Conservation (phyloP, 257 asterid species). For the Mitragyna speciosa region DNA sequence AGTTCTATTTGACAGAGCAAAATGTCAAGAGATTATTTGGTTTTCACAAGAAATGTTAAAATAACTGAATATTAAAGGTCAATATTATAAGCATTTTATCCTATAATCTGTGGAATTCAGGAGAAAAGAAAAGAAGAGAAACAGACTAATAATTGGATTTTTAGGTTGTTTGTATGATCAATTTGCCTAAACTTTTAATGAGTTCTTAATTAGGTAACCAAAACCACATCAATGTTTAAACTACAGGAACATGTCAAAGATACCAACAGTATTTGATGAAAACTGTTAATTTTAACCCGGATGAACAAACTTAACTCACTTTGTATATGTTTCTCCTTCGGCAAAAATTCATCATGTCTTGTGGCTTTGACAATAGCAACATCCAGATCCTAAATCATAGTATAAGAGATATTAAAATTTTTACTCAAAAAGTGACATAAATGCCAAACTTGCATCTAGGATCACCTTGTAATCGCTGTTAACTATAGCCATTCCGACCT, state of each 20-base stretch:
- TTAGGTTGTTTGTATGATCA: not conserved
- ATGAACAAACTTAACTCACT: constrained; percentile 42
- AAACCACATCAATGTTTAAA: not conserved
- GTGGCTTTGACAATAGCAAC: constrained; percentile 82
- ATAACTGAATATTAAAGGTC: no score
- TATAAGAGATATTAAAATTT: constrained; percentile 9
- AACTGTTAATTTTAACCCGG: not conserved
- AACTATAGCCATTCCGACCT: constrained; percentile 75
- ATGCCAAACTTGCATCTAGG: not conserved
- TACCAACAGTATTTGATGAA: not conserved
- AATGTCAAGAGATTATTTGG: not conserved
- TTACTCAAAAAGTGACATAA: constrained; percentile 5
- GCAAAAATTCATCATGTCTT: constrained; percentile 63
- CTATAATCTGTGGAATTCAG: not conserved
- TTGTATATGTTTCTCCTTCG: constrained; percentile 76
- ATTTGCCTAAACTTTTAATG: not conserved
- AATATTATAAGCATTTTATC: not conserved
- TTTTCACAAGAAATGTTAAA: not conserved
- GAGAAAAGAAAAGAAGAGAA: not conserved
- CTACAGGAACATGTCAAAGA: not conserved
- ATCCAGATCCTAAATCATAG: constrained; percentile 53
- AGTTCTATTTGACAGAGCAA: not conserved
- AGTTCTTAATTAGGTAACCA: not conserved
- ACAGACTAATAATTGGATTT: not conserved
- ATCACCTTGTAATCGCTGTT: constrained; percentile 71